phyloP scores from a whole-genome alignment of 1,284 basidiomycete genomes.

The Ceratobasidium sp. region DNA sequence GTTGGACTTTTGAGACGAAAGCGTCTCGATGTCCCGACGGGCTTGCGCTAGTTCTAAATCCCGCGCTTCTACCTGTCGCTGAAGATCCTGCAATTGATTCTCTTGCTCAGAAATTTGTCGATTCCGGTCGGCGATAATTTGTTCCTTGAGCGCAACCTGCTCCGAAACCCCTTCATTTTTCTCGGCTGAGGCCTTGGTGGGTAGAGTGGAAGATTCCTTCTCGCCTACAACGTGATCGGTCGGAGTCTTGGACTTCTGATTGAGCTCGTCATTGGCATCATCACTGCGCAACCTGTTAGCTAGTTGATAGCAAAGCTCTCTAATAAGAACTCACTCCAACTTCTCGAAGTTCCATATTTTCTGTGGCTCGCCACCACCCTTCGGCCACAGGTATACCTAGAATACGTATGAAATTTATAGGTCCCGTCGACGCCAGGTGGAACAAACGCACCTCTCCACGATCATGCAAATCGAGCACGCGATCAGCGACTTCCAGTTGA shows the following conservation, averaged over 20 bases:
- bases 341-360: conserved; percentile 14
- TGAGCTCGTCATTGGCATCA: background rate
- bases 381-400: background rate
- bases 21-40: background rate
- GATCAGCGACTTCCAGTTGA: conserved; percentile 8
- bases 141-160: background rate
- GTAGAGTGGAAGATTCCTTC: background rate
- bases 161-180: background rate
- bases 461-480: conserved; percentile 9
- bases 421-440: background rate
- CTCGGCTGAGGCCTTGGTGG: background rate
- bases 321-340: conserved; percentile 4
- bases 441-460: conserved; percentile 2
- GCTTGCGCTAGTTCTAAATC: background rate
- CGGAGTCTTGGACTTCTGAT: background rate
- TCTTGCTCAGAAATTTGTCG: background rate
- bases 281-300: background rate
- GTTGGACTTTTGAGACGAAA: background rate
- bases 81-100: background rate
- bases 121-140: background rate
- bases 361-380: background rate
- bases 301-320: background rate
- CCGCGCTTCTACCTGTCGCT: background rate
- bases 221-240: background rate
- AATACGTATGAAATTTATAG: background rate